Evolutionary conservation across 805 yeast genomes (phyloP).

Genomic region (Saccharomycopsis fermentans): DNA sequence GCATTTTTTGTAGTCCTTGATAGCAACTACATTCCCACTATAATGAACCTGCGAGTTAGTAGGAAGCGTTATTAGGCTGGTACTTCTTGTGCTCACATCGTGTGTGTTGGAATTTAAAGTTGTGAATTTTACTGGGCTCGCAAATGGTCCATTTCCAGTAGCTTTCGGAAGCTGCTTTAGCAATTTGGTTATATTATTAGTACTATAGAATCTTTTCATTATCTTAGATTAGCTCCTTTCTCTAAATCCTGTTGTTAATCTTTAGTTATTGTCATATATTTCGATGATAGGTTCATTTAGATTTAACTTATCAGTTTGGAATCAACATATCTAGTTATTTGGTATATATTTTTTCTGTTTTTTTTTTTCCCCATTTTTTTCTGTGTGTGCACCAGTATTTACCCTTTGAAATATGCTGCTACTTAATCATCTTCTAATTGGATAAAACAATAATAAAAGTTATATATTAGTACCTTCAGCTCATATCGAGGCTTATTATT

Average conservation of each 20-base stretch:
- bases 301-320: too few species aligned
- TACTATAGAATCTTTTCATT: neutral
- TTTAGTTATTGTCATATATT: too few species aligned
- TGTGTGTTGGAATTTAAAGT: neutral
- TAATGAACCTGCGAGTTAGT: constrained; percentile 1
- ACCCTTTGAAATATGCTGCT: too few species aligned
- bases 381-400: too few species aligned
- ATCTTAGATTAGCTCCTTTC: neutral
- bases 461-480: too few species aligned
- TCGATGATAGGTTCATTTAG: too few species aligned
- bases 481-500: too few species aligned
- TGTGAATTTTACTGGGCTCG: neutral
- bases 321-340: too few species aligned
- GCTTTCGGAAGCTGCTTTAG: constrained; percentile 8
- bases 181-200: constrained; percentile 3
- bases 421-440: too few species aligned
- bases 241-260: neutral
- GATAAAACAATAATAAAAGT: too few species aligned
- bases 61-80: neutral
- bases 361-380: too few species aligned
- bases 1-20: neutral
- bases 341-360: too few species aligned
- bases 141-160: constrained; percentile 17
- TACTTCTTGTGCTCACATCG: neutral
- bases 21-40: constrained; percentile 1